phyloP scores from a whole-genome alignment of 2,329 filamentous ascomycete genomes.

The Epichloe uncinata region DNA sequence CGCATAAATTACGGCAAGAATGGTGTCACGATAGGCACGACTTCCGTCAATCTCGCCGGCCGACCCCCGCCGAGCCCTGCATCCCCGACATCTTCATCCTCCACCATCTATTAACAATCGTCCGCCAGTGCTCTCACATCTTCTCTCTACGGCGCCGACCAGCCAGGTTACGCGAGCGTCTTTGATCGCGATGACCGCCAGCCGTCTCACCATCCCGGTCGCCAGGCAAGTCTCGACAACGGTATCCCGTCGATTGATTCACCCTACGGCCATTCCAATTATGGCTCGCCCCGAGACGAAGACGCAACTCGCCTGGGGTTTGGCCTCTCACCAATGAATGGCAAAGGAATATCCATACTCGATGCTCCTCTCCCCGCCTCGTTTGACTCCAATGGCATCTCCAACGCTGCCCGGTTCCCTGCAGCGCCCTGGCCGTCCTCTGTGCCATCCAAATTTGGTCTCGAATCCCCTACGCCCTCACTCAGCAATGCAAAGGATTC shows the following conservation, averaged over 20 bases:
- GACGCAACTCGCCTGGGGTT: slow-evolving; percentile 46
- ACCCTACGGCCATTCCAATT: slow-evolving; percentile 46
- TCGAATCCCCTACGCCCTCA: slow-evolving; percentile 74
- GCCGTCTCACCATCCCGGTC: slow-evolving; percentile 26
- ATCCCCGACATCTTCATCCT: slow-evolving; percentile 27
- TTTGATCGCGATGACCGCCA: slow-evolving; percentile 28
- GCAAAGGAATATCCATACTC: slow-evolving; percentile 68
- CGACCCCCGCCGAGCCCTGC: slow-evolving; percentile 41
- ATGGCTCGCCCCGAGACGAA: slow-evolving; percentile 73
- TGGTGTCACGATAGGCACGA: slow-evolving; percentile 50
- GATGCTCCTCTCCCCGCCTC: slow-evolving; percentile 89
- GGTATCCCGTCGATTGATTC: slow-evolving; percentile 46
- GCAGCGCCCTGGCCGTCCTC: slow-evolving; percentile 79
- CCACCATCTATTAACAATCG: slow-evolving; percentile 34
- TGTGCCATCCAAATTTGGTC: slow-evolving; percentile 78
- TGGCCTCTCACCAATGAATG: slow-evolving; percentile 62
- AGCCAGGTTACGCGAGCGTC: slow-evolving; percentile 23
- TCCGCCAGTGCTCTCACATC: slow-evolving; percentile 56
- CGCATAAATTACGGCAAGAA: slow-evolving; percentile 72
- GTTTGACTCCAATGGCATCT: slow-evolving; percentile 92
- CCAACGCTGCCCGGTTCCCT: slow-evolving; percentile 70
- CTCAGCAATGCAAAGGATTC: slow-evolving; percentile 48
- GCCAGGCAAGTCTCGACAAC: slow-evolving; percentile 40
- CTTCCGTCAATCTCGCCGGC: slow-evolving; percentile 47
- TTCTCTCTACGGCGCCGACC: slow-evolving; percentile 32